Evolutionary conservation across 2,329 filamentous ascomycete species (phyloP), one percentile per base, ranked within the genome.

Genomic region (Pyrenophora teres): DNA sequence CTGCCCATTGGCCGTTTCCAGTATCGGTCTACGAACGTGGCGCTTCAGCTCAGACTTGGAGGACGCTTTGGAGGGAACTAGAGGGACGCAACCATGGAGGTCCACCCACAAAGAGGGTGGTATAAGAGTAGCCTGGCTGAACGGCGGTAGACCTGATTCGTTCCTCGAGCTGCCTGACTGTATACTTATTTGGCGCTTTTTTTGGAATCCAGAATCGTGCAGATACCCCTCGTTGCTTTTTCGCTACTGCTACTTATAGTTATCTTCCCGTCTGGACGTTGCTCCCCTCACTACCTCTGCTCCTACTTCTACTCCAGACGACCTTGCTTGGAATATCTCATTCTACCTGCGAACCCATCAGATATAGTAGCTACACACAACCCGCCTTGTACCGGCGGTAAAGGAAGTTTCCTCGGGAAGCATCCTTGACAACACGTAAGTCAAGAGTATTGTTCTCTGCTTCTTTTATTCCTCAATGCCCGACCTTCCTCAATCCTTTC

Each of bases 191-290:
- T 37, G 10, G 18, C 6, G 18, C 23, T 10, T 9, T 36, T 15
- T 42, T 21, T 5, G 1, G 3, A 16, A 9, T 15, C 33, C 16
- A 21, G 44, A 25, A 23, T 16, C 33, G 46, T 32, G 40, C 31
- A 23, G 32, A 37, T 48, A 48, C 46, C 46, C 46, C 38, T 48
- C 39, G 38, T 42, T 48, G 23, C 37, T 47, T 41, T 48, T 41
- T 10, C 37, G 30, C 13, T 3, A 8, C 9, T 15, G n/a, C 31
- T 42, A 40, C 38, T 30, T 23, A 41, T 36, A 48, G 15, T 19
- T 12, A 36, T 13, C 46, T 15, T 15, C 19, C 19, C 27, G 38
- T 15, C 10, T 31, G 30, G 30, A n/a, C 38, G 7, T 42, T n/a
- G 16, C 31, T 15, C 15, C 3, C 2, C n/a, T 21, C 30, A 6